These are phyloP conservation scores for Trichoderma simmonsii DNA, from an alignment of 2,329 filamentous ascomycete genomes.

Conservation along the genomic window DNA sequence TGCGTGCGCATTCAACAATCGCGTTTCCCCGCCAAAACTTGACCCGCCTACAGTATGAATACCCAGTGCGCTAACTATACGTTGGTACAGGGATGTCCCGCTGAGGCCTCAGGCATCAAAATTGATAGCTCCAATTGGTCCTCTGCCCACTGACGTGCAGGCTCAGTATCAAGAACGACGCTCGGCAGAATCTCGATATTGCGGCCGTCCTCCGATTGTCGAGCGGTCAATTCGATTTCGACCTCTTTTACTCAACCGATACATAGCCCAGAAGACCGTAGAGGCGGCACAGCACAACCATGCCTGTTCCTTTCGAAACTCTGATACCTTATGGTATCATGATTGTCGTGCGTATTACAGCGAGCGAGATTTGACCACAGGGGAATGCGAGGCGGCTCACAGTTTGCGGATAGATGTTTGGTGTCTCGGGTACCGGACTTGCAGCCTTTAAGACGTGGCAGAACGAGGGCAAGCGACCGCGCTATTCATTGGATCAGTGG, in stretches of 20 bases:
- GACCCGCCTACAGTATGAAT: background rate
- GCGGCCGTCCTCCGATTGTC: conserved; percentile 23
- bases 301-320: conserved; percentile 64
- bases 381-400: conserved; percentile 25
- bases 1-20: conserved; percentile 18
- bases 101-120: conserved; percentile 26
- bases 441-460: conserved; percentile 55
- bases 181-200: conserved; percentile 13
- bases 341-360: conserved; percentile 48
- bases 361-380: background rate
- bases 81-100: background rate
- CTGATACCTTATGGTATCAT: conserved; percentile 65
- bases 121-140: conserved; percentile 1
- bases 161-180: conserved; percentile 12
- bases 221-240: background rate
- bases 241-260: background rate
- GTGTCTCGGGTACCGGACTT: conserved; percentile 56
- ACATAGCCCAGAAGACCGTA: conserved; percentile 27
- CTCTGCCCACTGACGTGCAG: conserved; percentile 12
- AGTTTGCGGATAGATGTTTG: conserved; percentile 55
- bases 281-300: conserved; percentile 36
- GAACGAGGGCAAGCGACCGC: conserved; percentile 59
- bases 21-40: background rate
- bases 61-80: conserved; percentile 15
- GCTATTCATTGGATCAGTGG: conserved; percentile 61